A percentile compares a stretch with the other conserved stretches of the same genome.
Conservation (phyloP, 768 basidiomycete species). For the Tulasnella sp. region DNA sequence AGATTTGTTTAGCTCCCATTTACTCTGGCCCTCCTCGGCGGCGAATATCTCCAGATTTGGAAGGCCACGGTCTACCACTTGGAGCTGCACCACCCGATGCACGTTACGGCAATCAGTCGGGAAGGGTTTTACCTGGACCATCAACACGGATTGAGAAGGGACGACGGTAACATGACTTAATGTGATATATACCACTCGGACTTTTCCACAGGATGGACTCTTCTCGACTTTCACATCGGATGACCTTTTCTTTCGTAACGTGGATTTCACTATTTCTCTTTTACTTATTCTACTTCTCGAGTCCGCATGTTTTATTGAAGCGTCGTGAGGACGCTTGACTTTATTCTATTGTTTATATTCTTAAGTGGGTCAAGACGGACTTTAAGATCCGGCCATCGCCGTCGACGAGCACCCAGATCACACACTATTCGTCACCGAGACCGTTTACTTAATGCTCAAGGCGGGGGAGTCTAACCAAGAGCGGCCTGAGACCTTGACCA, state of each 20-base stretch:
- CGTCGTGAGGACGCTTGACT: not conserved
- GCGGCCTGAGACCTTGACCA: not conserved
- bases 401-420: not conserved
- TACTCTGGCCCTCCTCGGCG: not conserved
- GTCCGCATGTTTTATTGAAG: not conserved
- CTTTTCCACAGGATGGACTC: not conserved
- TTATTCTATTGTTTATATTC: not conserved
- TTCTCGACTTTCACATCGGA: not conserved
- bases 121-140: slow-evolving; percentile 2
- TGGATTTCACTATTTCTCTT: not conserved
- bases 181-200: not conserved
- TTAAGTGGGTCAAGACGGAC: not conserved
- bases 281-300: not conserved
- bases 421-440: not conserved
- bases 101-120: slow-evolving; percentile 1
- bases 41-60: not conserved
- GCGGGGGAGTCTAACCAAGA: not conserved
- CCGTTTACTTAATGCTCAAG: not conserved
- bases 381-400: not conserved
- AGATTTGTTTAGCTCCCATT: not conserved
- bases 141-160: slow-evolving; percentile 5
- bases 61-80: not conserved
- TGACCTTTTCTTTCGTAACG: not conserved
- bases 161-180: not conserved
- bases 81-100: not conserved